phyloP scores from a whole-genome alignment of 208 protist species.

The Kentomonas sorsogonicus region DNA sequence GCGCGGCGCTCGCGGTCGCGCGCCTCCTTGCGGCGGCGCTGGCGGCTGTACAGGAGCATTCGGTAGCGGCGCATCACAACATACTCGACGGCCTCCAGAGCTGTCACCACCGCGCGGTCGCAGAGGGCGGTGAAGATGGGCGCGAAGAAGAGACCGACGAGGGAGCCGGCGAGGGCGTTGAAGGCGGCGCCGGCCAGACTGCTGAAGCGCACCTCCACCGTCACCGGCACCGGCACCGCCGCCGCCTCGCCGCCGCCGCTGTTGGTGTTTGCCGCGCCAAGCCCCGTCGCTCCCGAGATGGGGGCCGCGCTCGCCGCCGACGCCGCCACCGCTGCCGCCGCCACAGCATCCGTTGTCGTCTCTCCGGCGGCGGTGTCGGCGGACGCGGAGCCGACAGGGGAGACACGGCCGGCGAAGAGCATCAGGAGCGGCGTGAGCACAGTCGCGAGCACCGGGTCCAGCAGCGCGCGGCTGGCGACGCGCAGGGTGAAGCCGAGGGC shows the following conservation, averaged over 20 bases:
- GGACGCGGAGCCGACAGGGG: constrained; percentile 14
- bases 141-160: constrained; percentile 32
- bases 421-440: constrained; percentile 49
- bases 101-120: constrained; percentile 57
- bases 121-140: constrained; percentile 45
- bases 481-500: constrained; percentile 54
- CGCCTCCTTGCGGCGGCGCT: no score
- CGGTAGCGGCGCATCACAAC: constrained; percentile 67
- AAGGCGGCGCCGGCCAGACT: constrained; percentile 11
- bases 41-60: no score
- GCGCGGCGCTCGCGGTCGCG: no score
- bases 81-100: constrained; percentile 68
- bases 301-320: no score
- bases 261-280: no score
- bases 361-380: neutral
- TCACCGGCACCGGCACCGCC: neutral
- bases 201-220: constrained; percentile 8
- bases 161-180: constrained; percentile 23
- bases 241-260: neutral
- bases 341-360: neutral
- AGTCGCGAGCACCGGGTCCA: constrained; percentile 67
- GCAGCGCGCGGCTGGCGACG: constrained; percentile 43
- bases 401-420: constrained; percentile 20
- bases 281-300: no score
- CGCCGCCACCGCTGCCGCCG: neutral